Evolutionary conservation across 192 early-diverging fungal species (phyloP).

Genomic region (Rhizophagus clarus): DNA sequence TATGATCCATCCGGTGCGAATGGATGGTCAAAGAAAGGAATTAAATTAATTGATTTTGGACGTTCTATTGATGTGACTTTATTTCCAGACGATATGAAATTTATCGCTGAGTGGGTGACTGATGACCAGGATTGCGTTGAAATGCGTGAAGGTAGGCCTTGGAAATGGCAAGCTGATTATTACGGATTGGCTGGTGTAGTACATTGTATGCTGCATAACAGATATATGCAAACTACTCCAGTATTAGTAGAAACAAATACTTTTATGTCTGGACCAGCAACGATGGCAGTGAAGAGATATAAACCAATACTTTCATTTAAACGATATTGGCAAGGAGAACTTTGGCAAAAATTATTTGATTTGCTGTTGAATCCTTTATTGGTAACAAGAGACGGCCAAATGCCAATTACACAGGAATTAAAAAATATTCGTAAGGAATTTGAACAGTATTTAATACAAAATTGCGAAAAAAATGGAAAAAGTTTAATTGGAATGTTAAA

Average conservation of each 20-base stretch:
- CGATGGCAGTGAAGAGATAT: slow-evolving; percentile 18
- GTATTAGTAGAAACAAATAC: not conserved
- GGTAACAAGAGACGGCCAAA: not conserved
- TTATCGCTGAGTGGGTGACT: slow-evolving; percentile 28
- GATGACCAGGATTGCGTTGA: slow-evolving; percentile 31
- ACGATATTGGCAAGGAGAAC: slow-evolving; percentile 35
- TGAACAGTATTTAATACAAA: slow-evolving; percentile 15
- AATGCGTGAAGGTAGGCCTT: slow-evolving; percentile 26
- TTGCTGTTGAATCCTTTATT: slow-evolving; percentile 33
- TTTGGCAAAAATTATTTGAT: slow-evolving; percentile 34
- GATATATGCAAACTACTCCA: slow-evolving; percentile 18
- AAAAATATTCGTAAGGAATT: slow-evolving; percentile 17
- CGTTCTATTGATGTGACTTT: slow-evolving; percentile 34
- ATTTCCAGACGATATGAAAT: slow-evolving; percentile 23
- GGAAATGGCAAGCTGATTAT: slow-evolving; percentile 36
- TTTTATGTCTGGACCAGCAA: not conserved
- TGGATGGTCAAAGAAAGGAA: slow-evolving; percentile 30
- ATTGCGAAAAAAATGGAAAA: slow-evolving; percentile 28
- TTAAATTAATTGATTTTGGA: slow-evolving; percentile 43
- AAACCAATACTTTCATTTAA: slow-evolving; percentile 31
- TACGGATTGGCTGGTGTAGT: slow-evolving; percentile 37
- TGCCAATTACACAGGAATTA: slow-evolving; percentile 26
- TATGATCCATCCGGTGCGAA: slow-evolving; percentile 18
- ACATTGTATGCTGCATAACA: slow-evolving; percentile 37
- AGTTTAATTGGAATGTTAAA: slow-evolving; percentile 13